These are phyloP conservation scores for Micromonas pusilla DNA, from an alignment of 139 green algal species.

Conservation along the genomic window DNA sequence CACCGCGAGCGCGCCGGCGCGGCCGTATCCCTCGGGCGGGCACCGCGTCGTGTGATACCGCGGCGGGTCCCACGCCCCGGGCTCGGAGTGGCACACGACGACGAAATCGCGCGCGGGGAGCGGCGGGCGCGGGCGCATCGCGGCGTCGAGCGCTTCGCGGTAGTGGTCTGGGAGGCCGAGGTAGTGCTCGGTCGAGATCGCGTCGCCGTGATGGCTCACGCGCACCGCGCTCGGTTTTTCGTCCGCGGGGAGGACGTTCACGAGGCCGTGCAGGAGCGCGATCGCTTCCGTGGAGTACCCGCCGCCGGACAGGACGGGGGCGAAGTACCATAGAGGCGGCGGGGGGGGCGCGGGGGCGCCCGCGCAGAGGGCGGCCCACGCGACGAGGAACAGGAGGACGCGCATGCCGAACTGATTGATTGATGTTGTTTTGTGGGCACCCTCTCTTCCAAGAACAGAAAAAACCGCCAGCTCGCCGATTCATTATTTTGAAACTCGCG, in stretches of 20 bases:
- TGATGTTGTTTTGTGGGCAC: no score
- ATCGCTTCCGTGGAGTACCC: not conserved
- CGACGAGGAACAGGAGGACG: not conserved
- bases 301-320: not conserved
- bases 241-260: not conserved
- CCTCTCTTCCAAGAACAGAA: no score
- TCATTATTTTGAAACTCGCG: no score
- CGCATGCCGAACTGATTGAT: no score
- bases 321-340: not conserved
- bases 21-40: conserved; percentile 27
- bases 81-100: conserved; percentile 41
- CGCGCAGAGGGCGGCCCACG: not conserved
- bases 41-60: conserved; percentile 36
- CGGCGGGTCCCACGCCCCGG: conserved; percentile 37
- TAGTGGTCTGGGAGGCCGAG: not conserved
- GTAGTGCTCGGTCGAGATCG: not conserved
- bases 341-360: no score
- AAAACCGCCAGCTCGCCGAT: no score
- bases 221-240: not conserved
- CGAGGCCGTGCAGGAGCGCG: not conserved
- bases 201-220: not conserved
- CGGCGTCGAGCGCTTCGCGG: not conserved
- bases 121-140: not conserved
- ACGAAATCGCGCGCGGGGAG: not conserved
- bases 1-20: not conserved